These are phyloP conservation scores for Aureobasidium sp. DNA, from an alignment of 2,329 filamentous ascomycete genomes.

Conservation along the genomic window DNA sequence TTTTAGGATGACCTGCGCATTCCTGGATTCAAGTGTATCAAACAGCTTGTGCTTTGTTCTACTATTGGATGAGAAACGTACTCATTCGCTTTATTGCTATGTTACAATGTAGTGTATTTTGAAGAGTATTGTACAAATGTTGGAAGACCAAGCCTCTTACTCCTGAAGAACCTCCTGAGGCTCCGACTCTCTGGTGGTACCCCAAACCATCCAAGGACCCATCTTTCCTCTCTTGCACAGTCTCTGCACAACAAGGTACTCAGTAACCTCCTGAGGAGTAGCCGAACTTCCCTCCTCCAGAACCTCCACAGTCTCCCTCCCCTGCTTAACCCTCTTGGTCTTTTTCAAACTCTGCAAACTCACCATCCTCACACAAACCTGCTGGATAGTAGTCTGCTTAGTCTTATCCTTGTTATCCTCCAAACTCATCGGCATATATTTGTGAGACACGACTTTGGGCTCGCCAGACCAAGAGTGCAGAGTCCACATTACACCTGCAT, in stretches of 20 bases:
- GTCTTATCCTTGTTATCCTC: conserved; percentile 19
- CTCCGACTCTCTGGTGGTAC: conserved; percentile 36
- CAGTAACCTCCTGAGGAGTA: conserved; percentile 33
- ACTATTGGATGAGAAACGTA: not conserved
- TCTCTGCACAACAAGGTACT: conserved; percentile 45
- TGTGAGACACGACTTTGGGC: conserved; percentile 22
- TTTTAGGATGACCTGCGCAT: not conserved
- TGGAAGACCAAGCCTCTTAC: not conserved
- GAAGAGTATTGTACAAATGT: not conserved
- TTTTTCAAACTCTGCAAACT: conserved; percentile 15
- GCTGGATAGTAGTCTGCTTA: conserved; percentile 13
- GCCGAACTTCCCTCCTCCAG: conserved; percentile 27
- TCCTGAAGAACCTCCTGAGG: conserved; percentile 17
- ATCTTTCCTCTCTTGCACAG: conserved; percentile 32
- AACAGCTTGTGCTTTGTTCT: not conserved
- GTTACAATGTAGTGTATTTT: not conserved
- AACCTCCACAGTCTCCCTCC: conserved; percentile 20
- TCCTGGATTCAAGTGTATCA: not conserved
- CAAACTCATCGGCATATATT: conserved; percentile 23
- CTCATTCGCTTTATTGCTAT: not conserved
- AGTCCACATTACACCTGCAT: conserved; percentile 21
- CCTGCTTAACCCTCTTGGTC: conserved; percentile 23
- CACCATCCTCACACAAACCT: conserved; percentile 17
- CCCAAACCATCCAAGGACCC: conserved; percentile 43
- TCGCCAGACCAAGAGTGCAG: conserved; percentile 20